Conservation (phyloP, 805 yeast genomes). For the Limtongia smithiae region DNA sequence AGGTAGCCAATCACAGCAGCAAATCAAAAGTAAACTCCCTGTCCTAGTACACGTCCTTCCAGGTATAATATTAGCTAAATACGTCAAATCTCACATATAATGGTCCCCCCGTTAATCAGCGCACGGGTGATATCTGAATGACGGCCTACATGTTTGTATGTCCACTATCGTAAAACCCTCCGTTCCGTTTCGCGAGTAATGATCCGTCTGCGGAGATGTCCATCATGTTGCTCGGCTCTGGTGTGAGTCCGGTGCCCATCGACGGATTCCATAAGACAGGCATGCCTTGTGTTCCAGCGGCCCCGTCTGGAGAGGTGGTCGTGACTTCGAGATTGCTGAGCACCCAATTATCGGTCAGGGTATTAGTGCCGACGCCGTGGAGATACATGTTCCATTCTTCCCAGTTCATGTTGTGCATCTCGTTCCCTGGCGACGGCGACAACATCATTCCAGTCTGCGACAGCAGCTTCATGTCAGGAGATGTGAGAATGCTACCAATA, state of each 20-base stretch:
- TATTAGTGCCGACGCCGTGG: slow-evolving; percentile 13
- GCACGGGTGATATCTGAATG: too few species aligned
- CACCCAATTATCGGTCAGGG: background rate
- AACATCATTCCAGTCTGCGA: slow-evolving; percentile 13
- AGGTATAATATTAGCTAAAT: too few species aligned
- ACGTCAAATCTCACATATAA: too few species aligned
- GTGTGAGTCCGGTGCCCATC: slow-evolving; percentile 11
- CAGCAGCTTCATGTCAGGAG: slow-evolving; percentile 1
- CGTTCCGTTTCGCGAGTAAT: too few species aligned
- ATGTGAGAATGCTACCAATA: slow-evolving; percentile 4
- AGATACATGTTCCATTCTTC: slow-evolving; percentile 25
- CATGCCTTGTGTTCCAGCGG: background rate
- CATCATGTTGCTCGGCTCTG: slow-evolving; percentile 13
- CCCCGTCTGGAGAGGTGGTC: background rate
- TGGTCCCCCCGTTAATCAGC: too few species aligned
- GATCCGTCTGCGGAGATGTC: slow-evolving; percentile 12
- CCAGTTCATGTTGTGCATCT: slow-evolving; percentile 17
- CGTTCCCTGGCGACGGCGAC: slow-evolving; percentile 15
- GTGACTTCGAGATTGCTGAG: background rate
- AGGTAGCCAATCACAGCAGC: too few species aligned
- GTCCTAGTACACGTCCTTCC: too few species aligned
- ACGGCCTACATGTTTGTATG: too few species aligned
- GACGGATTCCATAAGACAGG: slow-evolving; percentile 4
- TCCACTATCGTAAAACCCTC: too few species aligned
- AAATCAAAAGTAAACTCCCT: too few species aligned